Base-by-base conservation (phyloP, 2,329 filamentous ascomycete species). In the Alternaria sp. region DNA sequence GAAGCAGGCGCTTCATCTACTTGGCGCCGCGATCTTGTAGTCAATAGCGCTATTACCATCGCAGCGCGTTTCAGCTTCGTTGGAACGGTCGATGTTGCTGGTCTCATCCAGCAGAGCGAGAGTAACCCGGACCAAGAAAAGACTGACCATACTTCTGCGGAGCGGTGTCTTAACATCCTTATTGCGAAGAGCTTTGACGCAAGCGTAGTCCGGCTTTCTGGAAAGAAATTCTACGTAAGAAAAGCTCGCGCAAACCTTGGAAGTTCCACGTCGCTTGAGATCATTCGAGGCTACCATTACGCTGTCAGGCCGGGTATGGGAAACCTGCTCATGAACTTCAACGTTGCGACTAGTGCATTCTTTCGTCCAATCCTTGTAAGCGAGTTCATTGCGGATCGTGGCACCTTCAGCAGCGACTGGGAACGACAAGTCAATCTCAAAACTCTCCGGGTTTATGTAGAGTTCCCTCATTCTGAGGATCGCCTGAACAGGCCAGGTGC, bases 221-320 rank as follows among this genome's bases (percentile, higher is more conserved):
- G 57, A 3, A 66, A 64, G 49, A 64, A 67, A 9, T 62, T 62
- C 56, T 64, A 60, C 26, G 26, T 5, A 43, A 19, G 8, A 19
- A 30, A 11, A 17, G 43, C 23, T 56, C 54, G 15, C 25, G 10
- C 54, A 59, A 28, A 56, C 12, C 6, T 11, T 15, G 28, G 45
- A 54, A 5, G 26, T 50, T 19, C 11, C 10, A 15, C 11, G 1
- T 66, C 64, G 6, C 47, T 62, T 12, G 64, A 59, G 15, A 32
- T 58, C 5, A 60, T 69, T 13, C 62, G 67, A 11, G 67, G 67
- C 12, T 69, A 69, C 40, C 67, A 56, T 26, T 67, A 67, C 44
- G 54, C 57, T 4, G 51, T 67, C 17, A 63, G 49, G 21, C 65
- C 64, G 2, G 60, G 55, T 5, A 64, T 63, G 56, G 55, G 61